Evolutionary conservation across 2,329 filamentous ascomycete species (phyloP).

Genomic region (Pseudocercospora fuligena): DNA sequence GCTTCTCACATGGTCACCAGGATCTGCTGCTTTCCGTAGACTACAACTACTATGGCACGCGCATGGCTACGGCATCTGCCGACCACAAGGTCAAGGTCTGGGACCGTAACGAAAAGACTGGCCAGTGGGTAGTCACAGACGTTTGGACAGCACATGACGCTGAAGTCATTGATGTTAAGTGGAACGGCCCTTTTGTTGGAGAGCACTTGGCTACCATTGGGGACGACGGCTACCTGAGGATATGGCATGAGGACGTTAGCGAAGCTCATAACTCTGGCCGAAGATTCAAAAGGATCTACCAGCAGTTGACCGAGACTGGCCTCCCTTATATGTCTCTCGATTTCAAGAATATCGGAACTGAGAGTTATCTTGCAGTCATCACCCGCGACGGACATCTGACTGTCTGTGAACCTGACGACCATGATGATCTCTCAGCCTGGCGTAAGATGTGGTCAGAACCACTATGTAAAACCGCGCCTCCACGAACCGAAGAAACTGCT

Average conservation of each 20-base stretch:
- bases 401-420: slow-evolving; percentile 83
- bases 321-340: slow-evolving; percentile 77
- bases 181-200: slow-evolving; percentile 88
- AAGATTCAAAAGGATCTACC: slow-evolving; percentile 74
- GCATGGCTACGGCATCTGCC: slow-evolving; percentile 87
- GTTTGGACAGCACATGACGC: slow-evolving; percentile 89
- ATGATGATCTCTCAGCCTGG: slow-evolving; percentile 80
- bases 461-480: slow-evolving; percentile 67
- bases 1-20: slow-evolving; percentile 74
- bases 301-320: slow-evolving; percentile 69
- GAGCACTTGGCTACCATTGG: slow-evolving; percentile 87
- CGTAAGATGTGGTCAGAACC: slow-evolving; percentile 74
- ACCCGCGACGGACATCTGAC: slow-evolving; percentile 79
- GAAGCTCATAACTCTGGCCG: slow-evolving; percentile 74
- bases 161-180: slow-evolving; percentile 89
- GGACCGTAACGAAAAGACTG: slow-evolving; percentile 76
- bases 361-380: slow-evolving; percentile 84
- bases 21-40: slow-evolving; percentile 83
- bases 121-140: slow-evolving; percentile 79
- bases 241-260: slow-evolving; percentile 90
- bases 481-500: slow-evolving; percentile 80
- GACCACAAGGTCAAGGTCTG: slow-evolving; percentile 94
- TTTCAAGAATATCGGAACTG: slow-evolving; percentile 81
- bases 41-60: slow-evolving; percentile 91
- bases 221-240: slow-evolving; percentile 85